These are phyloP conservation scores for Ilyonectria mors-panacis DNA, from an alignment of 2,329 filamentous ascomycete species.

Conservation along the genomic window DNA sequence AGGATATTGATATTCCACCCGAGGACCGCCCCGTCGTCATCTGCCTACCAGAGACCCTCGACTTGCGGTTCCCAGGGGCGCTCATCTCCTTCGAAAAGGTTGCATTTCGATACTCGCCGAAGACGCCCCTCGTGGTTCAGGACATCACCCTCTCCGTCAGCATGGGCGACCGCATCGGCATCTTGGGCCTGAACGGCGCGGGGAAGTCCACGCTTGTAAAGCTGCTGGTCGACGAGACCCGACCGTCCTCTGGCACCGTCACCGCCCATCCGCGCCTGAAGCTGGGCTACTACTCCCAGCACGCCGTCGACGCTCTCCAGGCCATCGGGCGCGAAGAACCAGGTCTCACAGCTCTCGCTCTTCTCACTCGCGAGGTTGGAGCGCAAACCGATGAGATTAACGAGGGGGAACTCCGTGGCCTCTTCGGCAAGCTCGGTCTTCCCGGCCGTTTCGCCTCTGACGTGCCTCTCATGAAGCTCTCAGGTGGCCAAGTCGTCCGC, in stretches of 20 bases:
- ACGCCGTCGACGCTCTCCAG: conserved; percentile 80
- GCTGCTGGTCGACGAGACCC: conserved; percentile 73
- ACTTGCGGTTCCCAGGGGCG: conserved; percentile 82
- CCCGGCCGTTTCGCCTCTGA: conserved; percentile 80
- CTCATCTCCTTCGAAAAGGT: conserved; percentile 80
- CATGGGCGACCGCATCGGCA: conserved; percentile 80
- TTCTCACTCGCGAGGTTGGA: conserved; percentile 71
- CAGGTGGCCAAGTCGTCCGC: conserved; percentile 82
- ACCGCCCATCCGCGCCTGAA: conserved; percentile 78
- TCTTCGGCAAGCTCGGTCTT: conserved; percentile 79
- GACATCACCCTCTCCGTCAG: conserved; percentile 79
- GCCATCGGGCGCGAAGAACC: conserved; percentile 64
- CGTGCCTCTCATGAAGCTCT: conserved; percentile 80
- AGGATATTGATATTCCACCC: conserved; percentile 79
- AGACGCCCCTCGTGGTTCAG: conserved; percentile 63
- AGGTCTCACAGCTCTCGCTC: conserved; percentile 73
- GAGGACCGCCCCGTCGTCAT: conserved; percentile 73
- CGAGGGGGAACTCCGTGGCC: conserved; percentile 77
- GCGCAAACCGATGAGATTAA: conserved; percentile 58
- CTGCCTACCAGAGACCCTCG: conserved; percentile 73
- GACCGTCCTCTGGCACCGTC: conserved; percentile 73
- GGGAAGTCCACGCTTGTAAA: conserved; percentile 87
- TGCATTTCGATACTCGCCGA: conserved; percentile 73
- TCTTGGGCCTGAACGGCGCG: conserved; percentile 84
- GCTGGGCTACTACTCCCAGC: conserved; percentile 85